These are phyloP conservation scores for Solanum phureja DNA, from an alignment of 257 asterid genomes.

Conservation along the genomic window DNA sequence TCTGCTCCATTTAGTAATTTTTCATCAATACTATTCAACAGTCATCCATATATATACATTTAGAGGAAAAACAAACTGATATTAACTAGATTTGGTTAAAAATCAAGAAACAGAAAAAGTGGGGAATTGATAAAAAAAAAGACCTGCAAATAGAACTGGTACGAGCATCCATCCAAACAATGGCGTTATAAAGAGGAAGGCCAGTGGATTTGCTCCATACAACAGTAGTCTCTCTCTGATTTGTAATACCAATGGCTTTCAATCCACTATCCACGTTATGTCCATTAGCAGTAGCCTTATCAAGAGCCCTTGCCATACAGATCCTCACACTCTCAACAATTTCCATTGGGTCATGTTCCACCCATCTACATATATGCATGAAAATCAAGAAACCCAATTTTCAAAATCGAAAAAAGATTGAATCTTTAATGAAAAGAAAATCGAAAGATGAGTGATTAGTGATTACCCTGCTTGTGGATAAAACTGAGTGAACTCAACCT, in stretches of 20 bases:
- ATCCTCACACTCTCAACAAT: conserved; percentile 72
- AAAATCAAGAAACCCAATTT: background rate
- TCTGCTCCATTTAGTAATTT: background rate
- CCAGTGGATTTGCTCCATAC: conserved; percentile 98
- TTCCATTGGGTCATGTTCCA: conserved; percentile 96
- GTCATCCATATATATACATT: background rate
- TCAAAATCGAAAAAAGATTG: background rate
- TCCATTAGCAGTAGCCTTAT: conserved; percentile 87
- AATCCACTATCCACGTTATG: conserved; percentile 63
- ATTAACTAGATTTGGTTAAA: background rate
- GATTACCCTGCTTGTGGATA: conserved; percentile 81
- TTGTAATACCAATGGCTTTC: conserved; percentile 90
- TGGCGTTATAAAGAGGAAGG: conserved; percentile 77
- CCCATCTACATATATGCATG: conserved; percentile 49
- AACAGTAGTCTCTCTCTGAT: conserved; percentile 96
- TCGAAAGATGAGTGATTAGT: background rate
- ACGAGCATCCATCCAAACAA: conserved; percentile 98
- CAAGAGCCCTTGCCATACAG: conserved; percentile 75
- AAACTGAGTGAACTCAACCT: conserved; percentile 83
- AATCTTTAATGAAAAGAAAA: background rate
- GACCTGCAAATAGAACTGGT: conserved; percentile 91
- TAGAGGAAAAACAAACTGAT: background rate
- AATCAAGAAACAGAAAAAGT: background rate
- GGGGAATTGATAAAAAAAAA: background rate
- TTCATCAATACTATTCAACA: background rate